Evolutionary conservation across 2,329 filamentous ascomycete species (phyloP), one percentile per base, ranked within the genome.

Genomic region (Trichoderma lentiforme): DNA sequence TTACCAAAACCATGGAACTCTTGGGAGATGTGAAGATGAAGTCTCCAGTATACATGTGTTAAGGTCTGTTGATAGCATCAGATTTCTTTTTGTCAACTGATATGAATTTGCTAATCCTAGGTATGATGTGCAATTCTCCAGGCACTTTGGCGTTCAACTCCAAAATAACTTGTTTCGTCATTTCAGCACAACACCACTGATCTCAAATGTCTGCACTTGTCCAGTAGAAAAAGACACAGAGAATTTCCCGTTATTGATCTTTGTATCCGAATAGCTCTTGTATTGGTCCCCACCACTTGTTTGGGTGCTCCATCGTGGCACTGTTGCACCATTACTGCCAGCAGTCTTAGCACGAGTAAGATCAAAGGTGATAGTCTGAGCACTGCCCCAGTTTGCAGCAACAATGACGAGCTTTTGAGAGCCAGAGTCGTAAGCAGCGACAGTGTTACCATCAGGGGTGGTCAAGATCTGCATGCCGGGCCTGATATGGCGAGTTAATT

Each of bases 231-330:
- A 68, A n/a, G 65, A 6, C 12, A 32, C 65, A 24, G 65, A 58
- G 7, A 68, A 68, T 18, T 39, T 51, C 18, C 65, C 65, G 24
- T 58, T 68, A 6, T 32, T 68, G 24, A 68, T 58, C 65, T 58
- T 43, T 7, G 53, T 68, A 30, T 68, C 65, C 18, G 65, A 43
- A 18, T 30, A 68, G 53, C 65, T 68, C 1, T 28, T 58, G 26
- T 68, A 68, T 30, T 68, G 65, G n/a, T 68, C 65, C 8, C 32
- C 51, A 1, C 65, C 65, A 15, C 34, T 30, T 32, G 65, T 68
- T 30, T 68, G 65, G 5, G 65, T 68, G 53, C 65, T 68, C 65
- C 65, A 68, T 58, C 65, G 34, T 18, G 65, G 65, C 26, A 68
- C 65, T 32, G 24, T 43, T 32, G 65, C 53, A 11, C 65, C 65